Base-by-base conservation (phyloP, 805 yeast species). In the Suhomyces faveliae region DNA sequence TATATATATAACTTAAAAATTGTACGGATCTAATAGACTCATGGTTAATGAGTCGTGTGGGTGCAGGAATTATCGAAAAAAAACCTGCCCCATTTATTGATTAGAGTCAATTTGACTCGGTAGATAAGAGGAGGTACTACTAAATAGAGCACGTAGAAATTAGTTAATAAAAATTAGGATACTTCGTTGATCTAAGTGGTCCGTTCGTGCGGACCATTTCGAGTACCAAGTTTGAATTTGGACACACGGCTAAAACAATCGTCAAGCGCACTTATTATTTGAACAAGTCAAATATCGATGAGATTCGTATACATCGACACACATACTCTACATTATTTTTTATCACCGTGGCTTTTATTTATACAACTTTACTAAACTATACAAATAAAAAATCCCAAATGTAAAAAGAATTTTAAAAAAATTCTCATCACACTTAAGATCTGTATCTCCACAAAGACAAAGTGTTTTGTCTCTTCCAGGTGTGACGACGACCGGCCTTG, bases 371-470 rank as follows among this genome's bases (percentile, higher is more conserved):
- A 17, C 7, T 8, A 17, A 33, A 33, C 37, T 33, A 33, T 37
- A 37, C 25, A 37, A 37, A 37, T 21, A 37, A 37, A 37, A n/a
- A 37, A 37, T 21, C 23, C 40, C 13, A 37, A 19, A 21, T 19
- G 40, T 37, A 12, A 37, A 20, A 37, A 37, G 40, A 37, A 20
- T 19, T 37, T 37, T 12, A n/a, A 37, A 37, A 37, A 37, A 37
- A 37, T 12, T n/a, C n/a, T 22, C 17, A 51, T 19, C 42, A 49
- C 55, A 59, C 70, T 71, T 82, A 81, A 73, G 85, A 81, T 84
- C 99, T 90, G 97, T 92, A 92, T 87, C 99, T 89, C 99, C 99
- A 92, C 80, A 92, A 80, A 65, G 96, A 87, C 74, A 92, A 84
- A 68, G 99, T 94, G 94, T 92, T 94, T 83, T 92, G 90, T 77